Evolutionary conservation across 2,329 filamentous ascomycete species (phyloP).

Genomic region (Sclerotinia nivalis): DNA sequence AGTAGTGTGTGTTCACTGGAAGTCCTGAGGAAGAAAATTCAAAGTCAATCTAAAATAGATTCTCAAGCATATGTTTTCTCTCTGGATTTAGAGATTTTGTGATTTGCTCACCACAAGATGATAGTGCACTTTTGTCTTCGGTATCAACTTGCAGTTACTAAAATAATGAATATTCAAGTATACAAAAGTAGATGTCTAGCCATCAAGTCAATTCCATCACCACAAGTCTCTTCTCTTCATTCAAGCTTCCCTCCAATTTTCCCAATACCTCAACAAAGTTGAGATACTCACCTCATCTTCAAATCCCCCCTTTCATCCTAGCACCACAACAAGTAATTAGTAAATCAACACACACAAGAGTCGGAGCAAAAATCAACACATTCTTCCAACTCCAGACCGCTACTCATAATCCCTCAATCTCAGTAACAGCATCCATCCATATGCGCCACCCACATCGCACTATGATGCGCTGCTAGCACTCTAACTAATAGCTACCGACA

Average conservation of each 20-base stretch:
- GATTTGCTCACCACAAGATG: not conserved
- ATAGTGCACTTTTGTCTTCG: not conserved
- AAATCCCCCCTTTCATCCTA: not conserved
- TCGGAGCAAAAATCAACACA: not conserved
- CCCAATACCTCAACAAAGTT: not conserved
- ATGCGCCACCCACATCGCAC: not conserved
- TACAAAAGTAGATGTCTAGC: not conserved
- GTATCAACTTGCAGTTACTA: not conserved
- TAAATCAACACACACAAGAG: not conserved
- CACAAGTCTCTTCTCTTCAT: not conserved
- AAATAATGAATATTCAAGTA: not conserved
- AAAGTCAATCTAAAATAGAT: slow-evolving; percentile 10
- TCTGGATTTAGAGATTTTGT: not conserved
- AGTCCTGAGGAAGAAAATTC: slow-evolving; percentile 12
- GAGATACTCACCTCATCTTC: slow-evolving; percentile 2
- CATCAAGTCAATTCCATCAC: not conserved
- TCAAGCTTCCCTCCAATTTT: no score
- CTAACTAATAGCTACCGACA: slow-evolving; percentile 1
- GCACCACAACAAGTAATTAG: not conserved
- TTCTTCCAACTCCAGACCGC: no score
- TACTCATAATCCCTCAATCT: not conserved
- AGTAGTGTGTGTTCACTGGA: not conserved
- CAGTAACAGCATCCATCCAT: not conserved
- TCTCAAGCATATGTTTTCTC: slow-evolving; percentile 4
- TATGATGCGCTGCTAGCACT: not conserved